These are phyloP conservation scores for Withania somnifera DNA, from an alignment of 305 asterid species.

Conservation along the genomic window DNA sequence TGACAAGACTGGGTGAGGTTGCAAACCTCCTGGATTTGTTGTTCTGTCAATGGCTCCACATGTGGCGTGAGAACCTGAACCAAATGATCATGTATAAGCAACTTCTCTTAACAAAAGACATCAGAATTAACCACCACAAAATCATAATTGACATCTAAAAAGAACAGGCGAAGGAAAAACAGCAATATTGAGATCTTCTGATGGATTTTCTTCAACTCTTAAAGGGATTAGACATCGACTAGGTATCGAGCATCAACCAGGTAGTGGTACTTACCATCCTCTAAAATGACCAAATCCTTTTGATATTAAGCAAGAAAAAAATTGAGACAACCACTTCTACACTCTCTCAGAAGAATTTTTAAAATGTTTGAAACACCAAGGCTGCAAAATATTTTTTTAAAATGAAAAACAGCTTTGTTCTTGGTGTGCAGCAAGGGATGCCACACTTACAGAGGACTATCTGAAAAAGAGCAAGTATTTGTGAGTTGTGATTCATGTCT, in stretches of 20 bases:
- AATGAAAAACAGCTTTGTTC: neutral
- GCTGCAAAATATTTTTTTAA: neutral
- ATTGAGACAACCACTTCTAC: neutral
- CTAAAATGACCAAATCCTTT: neutral
- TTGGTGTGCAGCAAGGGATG: neutral
- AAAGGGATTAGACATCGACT: neutral
- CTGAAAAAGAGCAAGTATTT: neutral
- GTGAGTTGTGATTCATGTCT: neutral
- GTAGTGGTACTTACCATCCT: neutral
- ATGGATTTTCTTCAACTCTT: neutral
- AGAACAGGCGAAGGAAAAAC: neutral
- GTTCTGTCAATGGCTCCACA: slow-evolving; percentile 43
- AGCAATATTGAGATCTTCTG: neutral
- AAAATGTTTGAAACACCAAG: neutral
- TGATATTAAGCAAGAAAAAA: neutral
- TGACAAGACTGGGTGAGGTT: slow-evolving; percentile 62
- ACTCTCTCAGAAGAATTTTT: neutral
- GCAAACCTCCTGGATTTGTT: slow-evolving; percentile 30
- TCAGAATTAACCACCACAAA: neutral
- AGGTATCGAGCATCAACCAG: neutral
- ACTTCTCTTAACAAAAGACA: neutral
- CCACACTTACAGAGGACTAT: neutral
- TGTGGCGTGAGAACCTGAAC: slow-evolving; percentile 55
- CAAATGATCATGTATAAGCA: neutral
- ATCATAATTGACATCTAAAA: neutral